Evolutionary conservation across 495 filamentous ascomycete genomes (phyloP).

Genomic region (Hypoxylon intermedium): DNA sequence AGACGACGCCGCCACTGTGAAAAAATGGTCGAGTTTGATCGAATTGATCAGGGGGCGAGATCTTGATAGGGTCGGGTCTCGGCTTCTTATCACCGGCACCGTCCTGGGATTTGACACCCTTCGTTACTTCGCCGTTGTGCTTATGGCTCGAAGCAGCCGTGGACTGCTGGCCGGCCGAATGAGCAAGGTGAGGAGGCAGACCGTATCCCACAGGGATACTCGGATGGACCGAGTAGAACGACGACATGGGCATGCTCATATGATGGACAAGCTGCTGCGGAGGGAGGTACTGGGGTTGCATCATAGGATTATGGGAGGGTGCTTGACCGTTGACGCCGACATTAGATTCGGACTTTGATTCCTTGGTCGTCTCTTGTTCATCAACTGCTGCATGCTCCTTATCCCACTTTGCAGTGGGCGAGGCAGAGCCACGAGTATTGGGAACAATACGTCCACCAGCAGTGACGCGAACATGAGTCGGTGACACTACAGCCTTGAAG

Average conservation of each 20-base stretch:
- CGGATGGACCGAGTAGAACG: conserved; percentile 33
- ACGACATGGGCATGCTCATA: conserved; percentile 38
- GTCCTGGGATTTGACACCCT: conserved; percentile 35
- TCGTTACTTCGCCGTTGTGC: conserved; percentile 30
- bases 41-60: conserved; percentile 53
- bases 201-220: conserved; percentile 44
- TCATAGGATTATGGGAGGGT: conserved; percentile 38
- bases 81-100: conserved; percentile 43
- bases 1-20: conserved; percentile 58
- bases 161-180: conserved; percentile 13
- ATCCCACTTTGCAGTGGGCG: conserved; percentile 51
- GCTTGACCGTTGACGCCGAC: conserved; percentile 19
- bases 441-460: conserved; percentile 63
- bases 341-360: conserved; percentile 8
- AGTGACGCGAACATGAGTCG: conserved; percentile 63
- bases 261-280: conserved; percentile 23
- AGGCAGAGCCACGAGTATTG: conserved; percentile 57
- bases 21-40: conserved; percentile 55
- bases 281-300: conserved; percentile 19
- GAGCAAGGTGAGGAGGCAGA: conserved; percentile 23
- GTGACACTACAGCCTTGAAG: conserved; percentile 62
- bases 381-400: conserved; percentile 40
- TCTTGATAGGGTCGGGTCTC: conserved; percentile 46
- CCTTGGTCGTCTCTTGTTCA: conserved; percentile 29
- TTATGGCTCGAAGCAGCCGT: conserved; percentile 15